Conservation (phyloP, 1,284 basidiomycete species). For the Ustilago tritici region DNA sequence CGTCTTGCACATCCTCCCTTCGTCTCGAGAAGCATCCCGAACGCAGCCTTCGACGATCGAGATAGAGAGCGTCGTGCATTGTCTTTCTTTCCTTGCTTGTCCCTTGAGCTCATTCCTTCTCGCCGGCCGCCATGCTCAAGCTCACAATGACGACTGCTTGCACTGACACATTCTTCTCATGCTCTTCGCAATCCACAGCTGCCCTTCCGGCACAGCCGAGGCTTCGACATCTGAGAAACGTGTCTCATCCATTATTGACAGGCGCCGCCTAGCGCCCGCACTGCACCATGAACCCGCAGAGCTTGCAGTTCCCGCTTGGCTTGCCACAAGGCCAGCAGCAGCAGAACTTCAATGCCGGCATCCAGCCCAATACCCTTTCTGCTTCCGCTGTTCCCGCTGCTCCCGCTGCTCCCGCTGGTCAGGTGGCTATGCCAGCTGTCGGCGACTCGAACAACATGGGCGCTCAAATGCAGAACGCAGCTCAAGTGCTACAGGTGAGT, state of each 20-base stretch:
- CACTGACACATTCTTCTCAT: neutral
- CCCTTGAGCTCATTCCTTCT: neutral
- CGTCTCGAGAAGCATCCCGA: neutral
- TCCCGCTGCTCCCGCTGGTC: conserved; percentile 10
- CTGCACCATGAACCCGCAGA: conserved; percentile 25
- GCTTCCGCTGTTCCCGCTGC: conserved; percentile 1
- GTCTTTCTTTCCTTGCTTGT: neutral
- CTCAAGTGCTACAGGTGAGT: conserved; percentile 42
- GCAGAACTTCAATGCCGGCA: conserved; percentile 18
- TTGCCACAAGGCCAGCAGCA: conserved; percentile 20
- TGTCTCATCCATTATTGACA: neutral
- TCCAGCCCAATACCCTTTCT: conserved; percentile 12
- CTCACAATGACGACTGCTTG: neutral
- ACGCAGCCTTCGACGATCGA: neutral
- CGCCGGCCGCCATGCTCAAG: neutral
- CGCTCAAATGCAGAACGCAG: conserved; percentile 30
- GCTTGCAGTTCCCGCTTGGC: conserved; percentile 24
- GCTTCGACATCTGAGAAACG: neutral
- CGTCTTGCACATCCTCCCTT: conserved; percentile 1
- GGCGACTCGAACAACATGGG: conserved; percentile 16
- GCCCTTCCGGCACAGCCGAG: neutral
- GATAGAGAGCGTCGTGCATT: neutral
- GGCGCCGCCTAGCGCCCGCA: neutral
- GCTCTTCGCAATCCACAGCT: neutral
- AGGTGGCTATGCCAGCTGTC: conserved; percentile 20